phyloP scores from a whole-genome alignment of 2,329 filamentous ascomycete genomes.

The Fusarium graminum region DNA sequence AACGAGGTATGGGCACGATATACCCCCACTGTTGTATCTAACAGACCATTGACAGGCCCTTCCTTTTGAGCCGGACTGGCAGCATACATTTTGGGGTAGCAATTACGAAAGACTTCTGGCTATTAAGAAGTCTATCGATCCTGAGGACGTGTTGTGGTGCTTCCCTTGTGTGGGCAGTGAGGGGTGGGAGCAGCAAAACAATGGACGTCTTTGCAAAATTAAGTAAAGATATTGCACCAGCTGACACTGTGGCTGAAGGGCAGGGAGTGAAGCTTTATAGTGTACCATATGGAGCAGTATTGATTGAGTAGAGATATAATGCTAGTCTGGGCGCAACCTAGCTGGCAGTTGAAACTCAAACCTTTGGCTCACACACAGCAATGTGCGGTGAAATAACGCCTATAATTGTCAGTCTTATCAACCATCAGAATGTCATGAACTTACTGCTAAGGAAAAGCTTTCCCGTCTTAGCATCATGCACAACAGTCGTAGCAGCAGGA shows the following conservation, averaged over 20 bases:
- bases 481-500: conserved; percentile 41
- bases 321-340: neutral
- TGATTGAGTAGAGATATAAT: neutral
- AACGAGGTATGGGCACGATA: conserved; percentile 56
- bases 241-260: too few relatives aligned
- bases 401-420: neutral
- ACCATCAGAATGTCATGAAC: neutral
- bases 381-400: conserved; percentile 47
- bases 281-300: too few relatives aligned
- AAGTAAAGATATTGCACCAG: neutral
- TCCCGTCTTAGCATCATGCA: conserved; percentile 44
- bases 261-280: too few relatives aligned
- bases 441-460: conserved; percentile 45
- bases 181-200: conserved; percentile 50
- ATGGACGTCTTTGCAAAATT: conserved; percentile 48
- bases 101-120: conserved; percentile 60
- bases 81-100: conserved; percentile 58
- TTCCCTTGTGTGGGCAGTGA: conserved; percentile 62
- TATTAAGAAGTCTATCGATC: conserved; percentile 63
- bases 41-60: conserved; percentile 47
- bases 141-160: conserved; percentile 63
- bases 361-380: conserved; percentile 41
- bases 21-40: rapidly evolving
- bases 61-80: conserved; percentile 55
- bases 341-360: neutral